Percentiles rank a stretch among this genome's conserved stretches.
Conservation (phyloP, 495 filamentous ascomycete species). For the Penicillium maclennaniae region DNA sequence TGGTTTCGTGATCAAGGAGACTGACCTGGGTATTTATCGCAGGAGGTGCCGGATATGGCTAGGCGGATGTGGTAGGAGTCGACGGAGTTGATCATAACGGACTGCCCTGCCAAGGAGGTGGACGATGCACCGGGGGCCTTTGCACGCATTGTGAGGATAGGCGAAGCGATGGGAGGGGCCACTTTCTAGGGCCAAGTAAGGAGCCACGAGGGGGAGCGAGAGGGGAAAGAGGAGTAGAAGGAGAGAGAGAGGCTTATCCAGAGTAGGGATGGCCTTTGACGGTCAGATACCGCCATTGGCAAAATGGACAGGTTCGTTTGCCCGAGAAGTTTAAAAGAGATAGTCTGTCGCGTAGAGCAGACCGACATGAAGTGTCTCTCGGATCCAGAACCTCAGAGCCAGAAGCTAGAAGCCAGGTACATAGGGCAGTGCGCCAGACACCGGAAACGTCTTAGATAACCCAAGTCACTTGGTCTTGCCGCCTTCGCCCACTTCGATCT, state of each 20-base stretch:
- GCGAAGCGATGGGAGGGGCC: slow-evolving; percentile 10
- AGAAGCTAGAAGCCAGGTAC: too few species aligned
- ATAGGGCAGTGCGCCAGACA: neutral
- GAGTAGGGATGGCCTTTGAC: slow-evolving; percentile 16
- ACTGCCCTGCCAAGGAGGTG: slow-evolving; percentile 4
- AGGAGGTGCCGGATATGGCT: slow-evolving; percentile 24
- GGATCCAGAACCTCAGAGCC: too few species aligned
- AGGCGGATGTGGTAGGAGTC: slow-evolving; percentile 34
- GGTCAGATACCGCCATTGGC: slow-evolving; percentile 11
- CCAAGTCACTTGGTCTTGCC: slow-evolving; percentile 12
- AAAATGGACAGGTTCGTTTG: slow-evolving; percentile 2
- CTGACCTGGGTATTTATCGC: slow-evolving; percentile 46
- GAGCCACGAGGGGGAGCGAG: slow-evolving; percentile 16
- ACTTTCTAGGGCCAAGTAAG: slow-evolving; percentile 16
- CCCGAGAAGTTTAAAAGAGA: neutral
- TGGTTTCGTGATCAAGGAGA: neutral
- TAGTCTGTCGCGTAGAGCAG: neutral
- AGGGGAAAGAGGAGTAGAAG: slow-evolving; percentile 18
- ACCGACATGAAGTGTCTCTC: too few species aligned
- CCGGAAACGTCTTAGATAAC: slow-evolving; percentile 36
- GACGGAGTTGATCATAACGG: slow-evolving; percentile 25
- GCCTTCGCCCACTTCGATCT: slow-evolving; percentile 14
- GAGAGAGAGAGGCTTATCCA: slow-evolving; percentile 19
- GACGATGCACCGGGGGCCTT: slow-evolving; percentile 9
- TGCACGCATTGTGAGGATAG: slow-evolving; percentile 13